Percentiles rank a stretch among this genome's conserved stretches.
Evolutionary conservation across 257 asterid species (phyloP).

Genomic region (Forsythia suspensa): DNA sequence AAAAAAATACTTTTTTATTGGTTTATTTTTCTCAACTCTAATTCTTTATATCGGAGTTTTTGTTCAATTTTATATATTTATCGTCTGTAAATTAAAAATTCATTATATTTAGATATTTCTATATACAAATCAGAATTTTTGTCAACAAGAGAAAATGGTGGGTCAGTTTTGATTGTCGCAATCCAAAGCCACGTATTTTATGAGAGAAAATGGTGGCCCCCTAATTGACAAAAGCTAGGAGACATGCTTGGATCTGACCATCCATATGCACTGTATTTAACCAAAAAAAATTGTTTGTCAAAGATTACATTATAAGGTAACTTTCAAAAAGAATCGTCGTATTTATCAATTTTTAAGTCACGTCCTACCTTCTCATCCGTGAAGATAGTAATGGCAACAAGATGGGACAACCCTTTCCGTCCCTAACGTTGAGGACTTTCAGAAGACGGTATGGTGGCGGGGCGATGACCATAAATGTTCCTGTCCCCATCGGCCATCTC

Average conservation of each 20-base stretch:
- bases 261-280: background rate
- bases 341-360: too few species aligned
- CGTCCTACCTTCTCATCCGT: background rate
- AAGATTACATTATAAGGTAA: background rate
- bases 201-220: too few species aligned
- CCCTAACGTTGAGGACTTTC: background rate
- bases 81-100: too few species aligned
- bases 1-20: too few species aligned
- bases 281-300: background rate
- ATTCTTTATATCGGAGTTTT: too few species aligned
- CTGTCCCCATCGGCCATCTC: too few species aligned
- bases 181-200: background rate
- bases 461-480: too few species aligned
- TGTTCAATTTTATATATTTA: too few species aligned
- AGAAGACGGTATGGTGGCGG: too few species aligned
- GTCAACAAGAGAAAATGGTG: background rate
- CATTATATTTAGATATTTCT: too few species aligned
- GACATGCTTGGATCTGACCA: slow-evolving; percentile 24
- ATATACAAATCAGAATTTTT: background rate
- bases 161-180: slow-evolving; percentile 34
- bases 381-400: background rate
- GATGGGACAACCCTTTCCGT: background rate
- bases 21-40: too few species aligned
- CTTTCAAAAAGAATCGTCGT: background rate
- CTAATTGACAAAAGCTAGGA: slow-evolving; percentile 35